Evolutionary conservation across 257 asterid genomes (phyloP).

Genomic region (Solanum acaule): DNA sequence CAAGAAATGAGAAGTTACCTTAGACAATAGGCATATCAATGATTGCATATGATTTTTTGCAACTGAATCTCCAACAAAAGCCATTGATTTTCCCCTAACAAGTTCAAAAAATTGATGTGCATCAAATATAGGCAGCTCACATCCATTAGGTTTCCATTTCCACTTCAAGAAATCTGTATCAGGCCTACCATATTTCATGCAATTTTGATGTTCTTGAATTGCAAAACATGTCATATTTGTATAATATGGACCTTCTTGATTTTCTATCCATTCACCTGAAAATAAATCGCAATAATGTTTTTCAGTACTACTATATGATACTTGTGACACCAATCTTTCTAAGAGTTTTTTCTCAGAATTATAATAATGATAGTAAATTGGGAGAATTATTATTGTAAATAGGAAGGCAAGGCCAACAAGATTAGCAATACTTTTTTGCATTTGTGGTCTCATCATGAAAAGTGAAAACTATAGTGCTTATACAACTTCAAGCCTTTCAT

Average conservation of each 20-base stretch:
- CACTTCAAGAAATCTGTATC: slow-evolving; percentile 45
- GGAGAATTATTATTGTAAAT: too few relatives aligned
- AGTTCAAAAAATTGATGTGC: slow-evolving; percentile 31
- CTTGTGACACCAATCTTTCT: too few relatives aligned
- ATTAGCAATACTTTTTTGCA: too few relatives aligned
- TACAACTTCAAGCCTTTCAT: too few relatives aligned
- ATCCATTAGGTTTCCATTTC: slow-evolving; percentile 66
- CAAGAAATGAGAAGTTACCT: slow-evolving; percentile 11
- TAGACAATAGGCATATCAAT: slow-evolving; percentile 66
- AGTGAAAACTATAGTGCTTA: too few relatives aligned
- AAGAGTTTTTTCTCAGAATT: too few relatives aligned
- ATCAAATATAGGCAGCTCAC: slow-evolving; percentile 49
- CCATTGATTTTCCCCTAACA: slow-evolving; percentile 47
- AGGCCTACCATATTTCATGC: slow-evolving; percentile 60
- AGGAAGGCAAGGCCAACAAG: too few relatives aligned
- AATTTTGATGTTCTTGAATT: slow-evolving; percentile 71
- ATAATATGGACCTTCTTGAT: slow-evolving; percentile 54
- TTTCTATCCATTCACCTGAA: slow-evolving; percentile 63
- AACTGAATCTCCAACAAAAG: slow-evolving; percentile 67
- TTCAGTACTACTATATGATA: background rate
- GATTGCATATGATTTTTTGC: slow-evolving; percentile 79
- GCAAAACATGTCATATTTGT: slow-evolving; percentile 51
- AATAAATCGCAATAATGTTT: slow-evolving; percentile 41
- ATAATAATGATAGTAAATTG: too few relatives aligned
- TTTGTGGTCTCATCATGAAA: too few relatives aligned